Base-by-base conservation (phyloP, 495 filamentous ascomycete genomes). In the Cercophora samala region DNA sequence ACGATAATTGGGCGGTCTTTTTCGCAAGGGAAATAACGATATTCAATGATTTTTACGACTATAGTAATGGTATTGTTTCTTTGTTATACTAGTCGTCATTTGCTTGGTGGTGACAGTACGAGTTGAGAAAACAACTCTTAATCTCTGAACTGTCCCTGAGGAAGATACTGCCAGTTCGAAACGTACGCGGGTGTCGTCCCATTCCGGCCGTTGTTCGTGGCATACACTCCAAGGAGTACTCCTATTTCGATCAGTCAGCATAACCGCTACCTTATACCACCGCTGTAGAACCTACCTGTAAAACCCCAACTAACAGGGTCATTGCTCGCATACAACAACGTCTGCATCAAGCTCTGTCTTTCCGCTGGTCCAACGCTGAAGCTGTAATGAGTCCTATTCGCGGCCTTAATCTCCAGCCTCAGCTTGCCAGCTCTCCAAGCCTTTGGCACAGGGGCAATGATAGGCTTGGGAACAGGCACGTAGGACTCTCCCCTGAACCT, bases 161-260 rank as follows among this genome's bases (percentile, higher is more conserved):
- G 76, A 3, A 59, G 65, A 67, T 85, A 86, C 64, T 68, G 71
- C 83, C 82, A 85, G 21, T 81, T 73, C 11, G 72, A 74, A 22
- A 85, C 69, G 68, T 83, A 83, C 21, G 77, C 80, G 29, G 75
- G 72, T 29, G 77, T 77, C 0, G 66, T 80, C 22, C 78, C 78
- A 21, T 76, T 68, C 9, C 78, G 74, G 0, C 83, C 83, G 66
- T 85, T 85, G 51, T 74, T 82, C n/a, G 84, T 86, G 63, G 79
- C 78, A 65, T 85, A 86, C 13, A 81, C 73, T 0, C 84, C 83
- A 1, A 84, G 66, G 23, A 86, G 68, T 46, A 71, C 72, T 5
- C 79, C 76, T 77, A 37, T 61, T 29, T 2, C 25, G 15, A 13
- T 9, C 13, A 11, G 22, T 67, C 32, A 74, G 60, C n/a, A 21